These are phyloP conservation scores for Astraeus odoratus DNA, from an alignment of 768 basidiomycete species.

Conservation along the genomic window DNA sequence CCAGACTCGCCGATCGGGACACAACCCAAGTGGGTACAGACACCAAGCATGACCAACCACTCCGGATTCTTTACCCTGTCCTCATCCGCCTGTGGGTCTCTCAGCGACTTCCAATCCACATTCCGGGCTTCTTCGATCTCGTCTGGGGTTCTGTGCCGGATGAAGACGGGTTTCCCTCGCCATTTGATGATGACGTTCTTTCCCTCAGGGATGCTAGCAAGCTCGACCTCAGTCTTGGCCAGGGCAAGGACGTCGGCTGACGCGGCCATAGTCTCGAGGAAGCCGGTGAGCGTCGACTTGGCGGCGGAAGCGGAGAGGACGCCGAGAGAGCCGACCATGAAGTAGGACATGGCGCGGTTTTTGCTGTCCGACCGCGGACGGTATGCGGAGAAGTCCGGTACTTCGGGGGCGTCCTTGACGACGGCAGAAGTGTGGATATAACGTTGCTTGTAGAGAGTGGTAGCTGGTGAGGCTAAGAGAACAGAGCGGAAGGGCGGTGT, in stretches of 20 bases:
- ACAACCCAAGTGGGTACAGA: conserved; percentile 97
- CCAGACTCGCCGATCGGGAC: conserved; percentile 97
- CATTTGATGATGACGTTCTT: conserved; percentile 98
- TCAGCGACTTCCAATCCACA: conserved; percentile 76
- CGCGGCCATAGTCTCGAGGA: conserved; percentile 93
- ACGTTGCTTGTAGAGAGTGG: conserved; percentile 54
- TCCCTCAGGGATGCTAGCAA: conserved; percentile 87
- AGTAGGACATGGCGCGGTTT: conserved; percentile 79
- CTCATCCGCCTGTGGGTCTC: conserved; percentile 92
- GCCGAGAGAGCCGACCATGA: conserved; percentile 89
- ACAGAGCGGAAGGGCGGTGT: conserved; percentile 6
- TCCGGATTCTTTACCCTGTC: conserved; percentile 88
- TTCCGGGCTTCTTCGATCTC: conserved; percentile 92
- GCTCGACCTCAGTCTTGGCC: conserved; percentile 95
- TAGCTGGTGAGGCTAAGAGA: conserved; percentile 40
- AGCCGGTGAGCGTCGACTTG: conserved; percentile 89
- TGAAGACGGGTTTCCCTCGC: conserved; percentile 99
- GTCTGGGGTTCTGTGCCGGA: conserved; percentile 85
- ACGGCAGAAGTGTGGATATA: conserved; percentile 72
- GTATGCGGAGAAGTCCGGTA: conserved; percentile 87
- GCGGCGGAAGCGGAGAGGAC: conserved; percentile 91
- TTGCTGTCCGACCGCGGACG: conserved; percentile 54
- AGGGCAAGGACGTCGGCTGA: conserved; percentile 97
- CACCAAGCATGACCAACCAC: conserved; percentile 90
- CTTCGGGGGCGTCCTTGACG: conserved; percentile 64